Evolutionary conservation across 2,329 filamentous ascomycete genomes (phyloP), one percentile per base, ranked within the genome.

Genomic region (Monilinia fructicola): DNA sequence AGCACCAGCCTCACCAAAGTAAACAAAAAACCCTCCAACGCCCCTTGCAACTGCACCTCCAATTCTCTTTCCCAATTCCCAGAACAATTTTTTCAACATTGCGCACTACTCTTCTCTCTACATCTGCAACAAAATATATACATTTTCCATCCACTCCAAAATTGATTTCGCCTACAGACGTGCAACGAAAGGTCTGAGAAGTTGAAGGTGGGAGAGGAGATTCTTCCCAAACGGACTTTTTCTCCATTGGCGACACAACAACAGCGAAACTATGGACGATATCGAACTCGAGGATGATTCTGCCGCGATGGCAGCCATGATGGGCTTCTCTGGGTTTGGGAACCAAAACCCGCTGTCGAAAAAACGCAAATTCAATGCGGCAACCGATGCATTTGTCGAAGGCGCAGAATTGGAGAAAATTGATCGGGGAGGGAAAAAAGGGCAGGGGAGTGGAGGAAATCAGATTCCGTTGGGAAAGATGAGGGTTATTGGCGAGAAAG

Each of bases 261-360:
- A 38, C 26, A 31, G 26, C 40, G 18, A 31, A 9, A 7, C 46
- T 18, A 61, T 61, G 58, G 58, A 61, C 26, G 58, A 61, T 46
- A 21, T 48, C 35, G 40, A 44, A 26, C 12, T 48, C 4, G 63
- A 68, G n/a, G 66, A 68, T 28, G 71, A 73, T 48, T 67, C 69
- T 31, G 67, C 67, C 9, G 70, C 69, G 14, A 72, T 73, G 71
- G 81, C 84, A 59, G 84, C 85, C 53, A 83, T 85, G 56, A 89
- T 93, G 87, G 90, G 90, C 69, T 93, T 93, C 77, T 84, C 87
- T 11, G 83, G 85, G 67, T 93, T 93, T 74, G 90, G 90, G 71
- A 77, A 79, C 12, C 80, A 84, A 71, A 76, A 79, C 63, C 79
- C 77, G 3, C 79, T 83, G 1, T 54, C 81, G 54, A 91, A 90